Evolutionary conservation across 345 rosid genomes (phyloP).

Genomic region (Bretschneidera sinensis): DNA sequence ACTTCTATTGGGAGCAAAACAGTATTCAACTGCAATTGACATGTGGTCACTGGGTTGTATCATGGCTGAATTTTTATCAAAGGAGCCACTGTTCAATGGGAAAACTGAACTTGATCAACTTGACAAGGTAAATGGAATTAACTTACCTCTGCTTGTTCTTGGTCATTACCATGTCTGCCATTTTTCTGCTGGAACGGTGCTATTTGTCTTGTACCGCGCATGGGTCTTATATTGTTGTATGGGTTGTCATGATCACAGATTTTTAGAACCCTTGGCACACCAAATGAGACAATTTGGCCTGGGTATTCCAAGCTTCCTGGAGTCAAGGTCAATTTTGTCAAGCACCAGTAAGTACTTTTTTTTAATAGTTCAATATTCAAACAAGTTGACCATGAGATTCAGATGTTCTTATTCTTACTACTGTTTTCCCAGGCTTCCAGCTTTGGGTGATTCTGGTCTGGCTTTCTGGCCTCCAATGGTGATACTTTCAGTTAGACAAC

Average conservation of each 20-base stretch:
- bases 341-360: conserved; percentile 88
- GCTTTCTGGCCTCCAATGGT: conserved; percentile 71
- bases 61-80: conserved; percentile 90
- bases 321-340: conserved; percentile 94
- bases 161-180: not conserved
- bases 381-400: conserved; percentile 22
- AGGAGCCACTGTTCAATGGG: conserved; percentile 89
- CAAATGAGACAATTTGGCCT: conserved; percentile 96
- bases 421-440: conserved; percentile 92
- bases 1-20: conserved; percentile 89
- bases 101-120: conserved; percentile 96
- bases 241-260: conserved; percentile 44
- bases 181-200: not conserved
- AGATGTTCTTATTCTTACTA: conserved; percentile 44
- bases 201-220: not conserved
- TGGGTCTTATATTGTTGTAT: not conserved
- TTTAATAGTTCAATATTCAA: conserved; percentile 15
- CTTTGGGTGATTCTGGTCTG: conserved; percentile 81
- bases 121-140: conserved; percentile 63
- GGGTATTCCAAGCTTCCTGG: conserved; percentile 93
- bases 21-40: conserved; percentile 97
- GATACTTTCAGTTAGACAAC: conserved; percentile 38
- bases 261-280: conserved; percentile 85
- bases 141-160: not conserved
- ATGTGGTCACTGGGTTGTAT: conserved; percentile 99